Percentiles rank a stretch among this genome's conserved stretches.
phyloP scores from a whole-genome alignment of 2,329 filamentous ascomycete genomes.

The Colletotrichum salicis region DNA sequence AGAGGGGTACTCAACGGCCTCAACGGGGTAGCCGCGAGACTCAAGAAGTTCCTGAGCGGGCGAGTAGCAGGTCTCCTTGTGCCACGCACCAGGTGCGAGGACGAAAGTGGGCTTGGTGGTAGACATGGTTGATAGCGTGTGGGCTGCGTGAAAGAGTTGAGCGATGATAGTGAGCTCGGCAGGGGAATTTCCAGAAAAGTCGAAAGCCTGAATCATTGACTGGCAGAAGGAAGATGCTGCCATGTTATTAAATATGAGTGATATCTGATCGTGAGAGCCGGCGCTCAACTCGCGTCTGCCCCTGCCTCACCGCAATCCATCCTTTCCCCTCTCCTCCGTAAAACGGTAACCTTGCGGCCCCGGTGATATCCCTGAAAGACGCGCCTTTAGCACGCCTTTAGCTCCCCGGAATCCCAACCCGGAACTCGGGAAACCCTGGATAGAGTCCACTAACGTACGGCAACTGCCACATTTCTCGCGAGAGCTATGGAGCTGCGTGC shows the following conservation, averaged over 20 bases:
- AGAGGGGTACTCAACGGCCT: conserved; percentile 45
- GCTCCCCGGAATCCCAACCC: not conserved
- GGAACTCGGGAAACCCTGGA: conserved; percentile 28
- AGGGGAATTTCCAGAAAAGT: conserved; percentile 1
- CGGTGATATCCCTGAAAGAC: conserved; percentile 3
- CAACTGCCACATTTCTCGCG: conserved; percentile 11
- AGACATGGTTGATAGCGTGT: conserved; percentile 5
- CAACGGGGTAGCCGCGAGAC: conserved; percentile 44
- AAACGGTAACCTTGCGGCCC: conserved; percentile 1
- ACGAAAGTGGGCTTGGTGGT: conserved; percentile 42
- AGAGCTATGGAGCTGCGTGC: not conserved
- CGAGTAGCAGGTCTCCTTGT: conserved; percentile 44
- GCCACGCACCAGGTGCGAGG: conserved; percentile 53
- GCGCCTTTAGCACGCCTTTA: not conserved
- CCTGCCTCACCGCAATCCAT: not conserved
- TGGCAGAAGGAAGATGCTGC: not conserved
- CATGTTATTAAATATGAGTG: not conserved
- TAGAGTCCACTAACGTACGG: not conserved
- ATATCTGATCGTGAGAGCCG: not conserved
- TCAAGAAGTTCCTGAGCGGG: conserved; percentile 43
- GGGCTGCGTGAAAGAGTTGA: not conserved
- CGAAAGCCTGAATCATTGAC: not conserved
- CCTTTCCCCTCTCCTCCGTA: not conserved
- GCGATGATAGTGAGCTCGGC: not conserved
- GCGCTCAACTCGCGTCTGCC: not conserved